Evolutionary conservation across 139 green algal species (phyloP).

Genomic region (Closterium sp.): DNA sequence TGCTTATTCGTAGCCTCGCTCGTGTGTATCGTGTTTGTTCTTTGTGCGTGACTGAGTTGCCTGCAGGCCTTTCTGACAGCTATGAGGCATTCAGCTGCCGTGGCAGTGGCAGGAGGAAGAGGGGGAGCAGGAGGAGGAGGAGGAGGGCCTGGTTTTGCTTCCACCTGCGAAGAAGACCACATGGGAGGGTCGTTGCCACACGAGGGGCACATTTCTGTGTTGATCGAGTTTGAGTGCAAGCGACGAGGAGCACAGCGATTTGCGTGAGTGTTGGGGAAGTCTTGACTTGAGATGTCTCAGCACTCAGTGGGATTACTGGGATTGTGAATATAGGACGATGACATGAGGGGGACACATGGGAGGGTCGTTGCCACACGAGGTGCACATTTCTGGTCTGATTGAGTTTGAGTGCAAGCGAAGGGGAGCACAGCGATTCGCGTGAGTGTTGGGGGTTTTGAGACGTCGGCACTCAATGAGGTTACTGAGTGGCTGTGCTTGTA

Average conservation of each 20-base stretch:
- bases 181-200: background rate
- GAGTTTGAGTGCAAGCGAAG: constrained; percentile 5
- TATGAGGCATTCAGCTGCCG: background rate
- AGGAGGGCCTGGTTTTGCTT: no score
- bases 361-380: constrained; percentile 5
- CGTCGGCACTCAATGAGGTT: no score
- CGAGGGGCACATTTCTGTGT: background rate
- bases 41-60: no score
- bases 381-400: background rate
- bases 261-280: constrained; percentile 4
- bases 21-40: no score
- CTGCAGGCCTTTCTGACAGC: background rate
- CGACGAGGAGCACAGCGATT: constrained; percentile 15
- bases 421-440: constrained; percentile 27
- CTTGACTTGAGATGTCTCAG: no score
- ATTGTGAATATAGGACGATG: no score
- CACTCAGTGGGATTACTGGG: no score
- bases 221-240: constrained; percentile 16
- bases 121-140: background rate
- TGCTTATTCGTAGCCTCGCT: no score
- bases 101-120: background rate
- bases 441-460: no score
- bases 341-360: no score
- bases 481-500: no score
- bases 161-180: background rate